Percentiles rank a stretch among this genome's conserved stretches.
These are phyloP conservation scores for Sclerotinia sclerotiorum DNA, from an alignment of 2,329 filamentous ascomycete genomes.

Conservation along the genomic window DNA sequence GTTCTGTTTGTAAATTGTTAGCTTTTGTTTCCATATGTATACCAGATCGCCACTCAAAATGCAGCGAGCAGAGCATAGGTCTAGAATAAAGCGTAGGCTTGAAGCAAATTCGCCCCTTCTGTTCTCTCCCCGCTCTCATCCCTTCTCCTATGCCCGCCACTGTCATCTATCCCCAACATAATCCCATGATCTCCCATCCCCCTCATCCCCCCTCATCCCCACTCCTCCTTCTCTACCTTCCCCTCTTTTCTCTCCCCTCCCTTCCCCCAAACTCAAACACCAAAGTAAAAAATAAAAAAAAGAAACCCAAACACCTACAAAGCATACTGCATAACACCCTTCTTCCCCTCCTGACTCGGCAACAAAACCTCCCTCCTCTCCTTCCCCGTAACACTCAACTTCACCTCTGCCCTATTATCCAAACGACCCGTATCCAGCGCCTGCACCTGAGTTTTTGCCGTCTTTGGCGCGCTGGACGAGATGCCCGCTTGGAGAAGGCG, in stretches of 20 bases:
- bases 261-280: no score
- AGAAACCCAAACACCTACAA: constrained; percentile 59
- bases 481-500: constrained; percentile 63
- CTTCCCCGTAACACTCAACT: constrained; percentile 49
- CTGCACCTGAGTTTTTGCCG: constrained; percentile 51
- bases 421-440: neutral
- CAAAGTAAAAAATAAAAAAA: neutral
- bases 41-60: neutral
- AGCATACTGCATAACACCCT: constrained; percentile 80
- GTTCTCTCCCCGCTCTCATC: neutral
- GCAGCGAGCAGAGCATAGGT: neutral
- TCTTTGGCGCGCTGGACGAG: constrained; percentile 63
- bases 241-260: neutral
- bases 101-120: neutral
- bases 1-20: constrained; percentile 51
- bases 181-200: neutral
- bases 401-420: neutral
- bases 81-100: neutral
- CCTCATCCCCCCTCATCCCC: no score
- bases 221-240: neutral
- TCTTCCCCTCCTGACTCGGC: constrained; percentile 74
- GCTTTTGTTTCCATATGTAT: neutral
- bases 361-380: constrained; percentile 71
- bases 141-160: neutral
- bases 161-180: neutral